Base-by-base conservation (phyloP, 495 filamentous ascomycete species). In the Neohortaea acidophila region DNA sequence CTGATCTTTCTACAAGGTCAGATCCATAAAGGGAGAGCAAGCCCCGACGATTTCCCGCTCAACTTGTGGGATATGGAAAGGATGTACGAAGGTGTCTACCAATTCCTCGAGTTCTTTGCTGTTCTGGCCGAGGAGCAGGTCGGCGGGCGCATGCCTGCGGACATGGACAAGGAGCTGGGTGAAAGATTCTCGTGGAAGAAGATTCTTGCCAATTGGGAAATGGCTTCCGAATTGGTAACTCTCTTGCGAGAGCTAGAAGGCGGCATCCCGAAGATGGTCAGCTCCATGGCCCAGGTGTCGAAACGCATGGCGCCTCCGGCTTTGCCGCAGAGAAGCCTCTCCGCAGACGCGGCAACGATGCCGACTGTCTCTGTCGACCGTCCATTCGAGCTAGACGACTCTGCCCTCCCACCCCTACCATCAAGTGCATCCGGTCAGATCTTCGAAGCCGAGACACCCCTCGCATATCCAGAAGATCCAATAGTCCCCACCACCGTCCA, bases 11-110 rank as follows among this genome's bases (percentile, higher is more conserved):
- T 91, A 11, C 86, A 94, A 60, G 79, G 80, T n/a, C 77, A 91
- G 48, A 89, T 93, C 36, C 75, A 81, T 17, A 63, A 63, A n/a
- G 69, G 69, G 29, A 58, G 64, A 36, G 73, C 73, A 6, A 58
- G 72, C 14, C 73, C 77, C 0, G 74, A 81, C 44, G 85, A 92
- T 55, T 94, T 93, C 51, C 86, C 86, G 3, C 74, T 93, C 27
- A 89, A 94, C 48, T 69, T 86, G 21, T 94, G 86, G 86, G 86
- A 94, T 52, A 89, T 94, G 77, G 86, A 94, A 53, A 74, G 86
- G 13, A 84, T 79, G 30, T 80, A 80, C 48, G 75, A 94, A 51
- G 86, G 85, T 12, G 74, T 93, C 10, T 84, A 84, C 36, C 84
- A 93, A 54, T 92, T 86, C 56, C 69, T 94, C 5, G 84, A 94